Percentiles rank a stretch among this genome's conserved stretches.
Evolutionary conservation across 345 rosid species (phyloP).

Genomic region (Populus alba): DNA sequence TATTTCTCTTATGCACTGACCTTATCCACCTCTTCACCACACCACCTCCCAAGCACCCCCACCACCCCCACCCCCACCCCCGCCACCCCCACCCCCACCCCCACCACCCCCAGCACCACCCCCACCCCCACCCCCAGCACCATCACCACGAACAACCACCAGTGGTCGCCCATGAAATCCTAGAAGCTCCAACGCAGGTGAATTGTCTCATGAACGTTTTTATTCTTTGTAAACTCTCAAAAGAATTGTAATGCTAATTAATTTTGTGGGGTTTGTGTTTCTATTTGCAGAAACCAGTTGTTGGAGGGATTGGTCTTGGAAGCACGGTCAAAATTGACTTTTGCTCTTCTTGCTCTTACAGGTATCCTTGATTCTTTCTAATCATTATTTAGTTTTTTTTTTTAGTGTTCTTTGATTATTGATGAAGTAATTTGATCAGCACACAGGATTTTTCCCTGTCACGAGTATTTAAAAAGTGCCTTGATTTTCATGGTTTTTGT

Average conservation of each 20-base stretch:
- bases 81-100: too few species aligned
- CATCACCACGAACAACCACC: conserved; percentile 24
- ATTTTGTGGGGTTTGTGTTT: not conserved
- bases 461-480: too few species aligned
- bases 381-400: not conserved
- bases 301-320: conserved; percentile 62
- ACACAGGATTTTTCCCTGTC: not conserved
- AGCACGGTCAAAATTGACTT: conserved; percentile 63
- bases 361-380: conserved; percentile 27
- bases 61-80: conserved; percentile 34
- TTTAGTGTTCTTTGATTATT: not conserved
- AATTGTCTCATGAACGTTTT: not conserved
- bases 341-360: conserved; percentile 85
- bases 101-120: conserved; percentile 32
- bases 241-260: too few species aligned
- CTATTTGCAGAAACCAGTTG: conserved; percentile 38
- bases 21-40: conserved; percentile 64
- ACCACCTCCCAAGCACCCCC: conserved; percentile 50
- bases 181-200: conserved; percentile 51
- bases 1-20: conserved; percentile 63
- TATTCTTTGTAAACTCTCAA: not conserved
- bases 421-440: not conserved
- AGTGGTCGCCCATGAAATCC: conserved; percentile 29
- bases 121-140: conserved; percentile 30
- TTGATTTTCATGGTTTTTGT: not conserved